Evolutionary conservation across 1,284 basidiomycete species (phyloP).

Genomic region (Grifola frondosa): DNA sequence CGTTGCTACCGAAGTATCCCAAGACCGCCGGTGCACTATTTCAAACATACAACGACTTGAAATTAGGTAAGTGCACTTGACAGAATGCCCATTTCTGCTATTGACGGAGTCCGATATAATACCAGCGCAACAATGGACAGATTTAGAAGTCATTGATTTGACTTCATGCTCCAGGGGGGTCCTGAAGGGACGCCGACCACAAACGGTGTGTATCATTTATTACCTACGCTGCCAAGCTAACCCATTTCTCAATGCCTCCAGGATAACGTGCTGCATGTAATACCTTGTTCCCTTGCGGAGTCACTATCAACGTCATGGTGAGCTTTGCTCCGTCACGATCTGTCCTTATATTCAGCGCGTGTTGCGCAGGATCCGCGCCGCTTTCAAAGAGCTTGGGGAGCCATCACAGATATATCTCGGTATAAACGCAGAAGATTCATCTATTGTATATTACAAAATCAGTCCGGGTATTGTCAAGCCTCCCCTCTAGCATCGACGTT

Average conservation of each 20-base stretch:
- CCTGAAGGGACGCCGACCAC: slow-evolving; percentile 57
- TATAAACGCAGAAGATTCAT: slow-evolving; percentile 73
- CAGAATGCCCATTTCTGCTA: not conserved
- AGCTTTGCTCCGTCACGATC: slow-evolving; percentile 12
- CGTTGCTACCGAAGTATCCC: slow-evolving; percentile 30
- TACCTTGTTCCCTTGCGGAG: slow-evolving; percentile 70
- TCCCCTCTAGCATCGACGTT: no score
- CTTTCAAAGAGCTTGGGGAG: slow-evolving; percentile 50
- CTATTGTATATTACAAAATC: slow-evolving; percentile 80
- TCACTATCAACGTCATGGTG: slow-evolving; percentile 54
- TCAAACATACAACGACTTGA: slow-evolving; percentile 39
- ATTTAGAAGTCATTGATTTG: slow-evolving; percentile 62
- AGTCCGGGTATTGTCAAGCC: slow-evolving; percentile 76
- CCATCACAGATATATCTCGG: slow-evolving; percentile 63
- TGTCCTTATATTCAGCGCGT: slow-evolving; percentile 3
- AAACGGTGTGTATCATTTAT: slow-evolving; percentile 55
- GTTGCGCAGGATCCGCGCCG: slow-evolving; percentile 51
- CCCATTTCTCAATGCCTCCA: slow-evolving; percentile 19
- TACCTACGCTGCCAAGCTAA: no score
- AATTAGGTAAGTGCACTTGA: slow-evolving; percentile 20
- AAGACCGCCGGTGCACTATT: slow-evolving; percentile 31
- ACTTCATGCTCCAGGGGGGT: slow-evolving; percentile 52
- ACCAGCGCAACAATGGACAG: slow-evolving; percentile 69
- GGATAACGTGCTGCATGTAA: slow-evolving; percentile 46
- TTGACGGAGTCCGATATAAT: not conserved